phyloP scores from a whole-genome alignment of 2,329 filamentous ascomycete genomes.

The Mycosphaerella arachidis region DNA sequence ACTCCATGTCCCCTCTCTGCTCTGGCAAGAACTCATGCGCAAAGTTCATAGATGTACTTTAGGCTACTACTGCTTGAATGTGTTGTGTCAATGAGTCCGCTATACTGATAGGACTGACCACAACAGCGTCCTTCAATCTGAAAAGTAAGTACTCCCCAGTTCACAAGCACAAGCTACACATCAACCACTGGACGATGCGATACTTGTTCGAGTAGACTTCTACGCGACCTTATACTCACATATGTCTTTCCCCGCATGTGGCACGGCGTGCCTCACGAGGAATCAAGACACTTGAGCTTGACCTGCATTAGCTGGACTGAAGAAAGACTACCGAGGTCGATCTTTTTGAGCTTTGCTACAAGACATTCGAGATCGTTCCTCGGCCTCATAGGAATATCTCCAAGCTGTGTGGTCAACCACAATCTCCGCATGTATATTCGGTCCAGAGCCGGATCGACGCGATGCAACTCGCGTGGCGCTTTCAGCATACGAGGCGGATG shows the following conservation, averaged over 20 bases:
- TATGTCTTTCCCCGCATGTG: background rate
- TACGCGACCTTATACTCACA: too few relatives aligned
- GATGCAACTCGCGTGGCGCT: background rate
- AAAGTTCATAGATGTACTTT: too few relatives aligned
- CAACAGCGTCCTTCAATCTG: too few relatives aligned
- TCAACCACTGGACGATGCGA: background rate
- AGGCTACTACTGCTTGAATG: too few relatives aligned
- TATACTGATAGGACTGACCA: too few relatives aligned
- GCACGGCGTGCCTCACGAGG: background rate
- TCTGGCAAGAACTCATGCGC: too few relatives aligned
- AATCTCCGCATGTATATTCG: background rate
- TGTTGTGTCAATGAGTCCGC: too few relatives aligned
- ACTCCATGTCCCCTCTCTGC: too few relatives aligned
- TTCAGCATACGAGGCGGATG: background rate
- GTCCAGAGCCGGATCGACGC: background rate
- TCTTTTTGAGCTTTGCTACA: background rate
- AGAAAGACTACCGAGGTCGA: background rate
- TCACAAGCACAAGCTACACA: too few relatives aligned
- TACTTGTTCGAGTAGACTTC: background rate
- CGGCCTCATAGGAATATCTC: background rate
- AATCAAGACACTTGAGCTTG: background rate
- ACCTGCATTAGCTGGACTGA: background rate
- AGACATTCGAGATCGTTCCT: background rate
- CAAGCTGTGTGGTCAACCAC: background rate
- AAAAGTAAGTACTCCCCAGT: too few relatives aligned